phyloP scores from a whole-genome alignment of 2,329 filamentous ascomycete species.

The Pyrenochaeta sp. region DNA sequence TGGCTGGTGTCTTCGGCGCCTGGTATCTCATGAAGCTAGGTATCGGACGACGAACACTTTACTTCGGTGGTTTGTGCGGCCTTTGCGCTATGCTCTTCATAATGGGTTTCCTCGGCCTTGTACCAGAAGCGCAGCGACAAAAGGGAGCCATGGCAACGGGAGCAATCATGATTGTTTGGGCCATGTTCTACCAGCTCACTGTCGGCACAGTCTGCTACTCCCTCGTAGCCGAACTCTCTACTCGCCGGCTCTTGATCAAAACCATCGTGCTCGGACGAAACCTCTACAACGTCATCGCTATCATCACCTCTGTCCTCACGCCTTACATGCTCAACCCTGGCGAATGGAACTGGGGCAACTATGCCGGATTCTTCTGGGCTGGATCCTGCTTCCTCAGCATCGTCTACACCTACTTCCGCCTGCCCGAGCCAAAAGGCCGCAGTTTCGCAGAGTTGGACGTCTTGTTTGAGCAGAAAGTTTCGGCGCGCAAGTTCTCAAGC shows the following conservation, averaged over 20 bases:
- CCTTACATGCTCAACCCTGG: conserved; percentile 92
- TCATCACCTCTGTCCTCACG: conserved; percentile 81
- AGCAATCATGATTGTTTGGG: conserved; percentile 71
- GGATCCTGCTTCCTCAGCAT: conserved; percentile 82
- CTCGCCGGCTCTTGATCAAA: conserved; percentile 85
- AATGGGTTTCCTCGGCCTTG: conserved; percentile 83
- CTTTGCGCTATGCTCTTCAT: conserved; percentile 80
- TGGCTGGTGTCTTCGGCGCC: conserved; percentile 80
- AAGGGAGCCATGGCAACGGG: conserved; percentile 77
- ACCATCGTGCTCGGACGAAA: conserved; percentile 87
- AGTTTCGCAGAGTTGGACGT: conserved; percentile 88
- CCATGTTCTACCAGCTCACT: conserved; percentile 76
- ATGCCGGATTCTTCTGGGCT: conserved; percentile 86
- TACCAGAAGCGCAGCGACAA: conserved; percentile 65
- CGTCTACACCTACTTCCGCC: conserved; percentile 80
- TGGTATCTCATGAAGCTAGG: conserved; percentile 81
- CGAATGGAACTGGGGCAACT: conserved; percentile 89
- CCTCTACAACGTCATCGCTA: conserved; percentile 78
- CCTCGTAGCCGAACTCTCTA: conserved; percentile 83
- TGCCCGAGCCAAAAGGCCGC: conserved; percentile 80
- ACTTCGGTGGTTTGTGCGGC: conserved; percentile 73
- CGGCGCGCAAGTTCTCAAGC: conserved; percentile 74
- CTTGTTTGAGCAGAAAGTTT: conserved; percentile 77
- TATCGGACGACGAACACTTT: conserved; percentile 77
- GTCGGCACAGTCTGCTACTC: conserved; percentile 92